Conservation (phyloP, 164 flowering plant species). For the Magnolia sinica region DNA sequence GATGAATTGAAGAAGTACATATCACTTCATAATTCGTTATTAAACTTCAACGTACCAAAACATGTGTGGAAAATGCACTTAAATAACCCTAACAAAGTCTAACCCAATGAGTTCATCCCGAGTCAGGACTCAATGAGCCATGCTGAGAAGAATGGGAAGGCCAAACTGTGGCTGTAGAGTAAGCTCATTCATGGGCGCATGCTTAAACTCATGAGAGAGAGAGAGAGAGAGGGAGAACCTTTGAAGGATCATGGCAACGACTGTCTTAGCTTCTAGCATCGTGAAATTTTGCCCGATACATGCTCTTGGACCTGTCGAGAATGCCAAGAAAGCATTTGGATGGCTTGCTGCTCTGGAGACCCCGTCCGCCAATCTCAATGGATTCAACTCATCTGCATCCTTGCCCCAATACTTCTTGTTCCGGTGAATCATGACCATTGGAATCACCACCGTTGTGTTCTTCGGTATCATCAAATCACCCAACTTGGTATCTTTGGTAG, state of each 20-base stretch:
- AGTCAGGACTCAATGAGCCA: too few species aligned
- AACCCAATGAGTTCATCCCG: too few species aligned
- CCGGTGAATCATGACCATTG: conserved; percentile 21
- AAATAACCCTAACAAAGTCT: too few species aligned
- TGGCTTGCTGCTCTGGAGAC: conserved; percentile 32
- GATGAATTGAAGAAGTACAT: too few species aligned
- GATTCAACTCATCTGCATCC: conserved; percentile 47
- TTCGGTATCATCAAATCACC: conserved; percentile 30
- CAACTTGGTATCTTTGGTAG: conserved; percentile 23
- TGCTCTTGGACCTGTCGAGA: conserved; percentile 29
- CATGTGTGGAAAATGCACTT: too few species aligned
- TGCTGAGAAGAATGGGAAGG: conserved; percentile 19
- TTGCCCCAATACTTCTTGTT: conserved; percentile 35
- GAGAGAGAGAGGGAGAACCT: conserved; percentile 29
- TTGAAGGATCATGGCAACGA: conserved; percentile 31
- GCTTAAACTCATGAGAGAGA: conserved; percentile 29
- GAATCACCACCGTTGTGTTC: conserved; percentile 17
- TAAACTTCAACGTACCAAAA: too few species aligned
- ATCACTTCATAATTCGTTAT: too few species aligned
- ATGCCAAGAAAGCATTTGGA: conserved; percentile 35
- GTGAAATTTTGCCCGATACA: conserved; percentile 41
- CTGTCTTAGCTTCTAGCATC: conserved; percentile 32
- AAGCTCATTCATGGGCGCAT: conserved; percentile 26
- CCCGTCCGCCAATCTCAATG: conserved; percentile 33
- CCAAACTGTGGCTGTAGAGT: conserved; percentile 33